Evolutionary conservation across 495 filamentous ascomycete genomes (phyloP).

Genomic region (Hypoxylon crocopeplum): DNA sequence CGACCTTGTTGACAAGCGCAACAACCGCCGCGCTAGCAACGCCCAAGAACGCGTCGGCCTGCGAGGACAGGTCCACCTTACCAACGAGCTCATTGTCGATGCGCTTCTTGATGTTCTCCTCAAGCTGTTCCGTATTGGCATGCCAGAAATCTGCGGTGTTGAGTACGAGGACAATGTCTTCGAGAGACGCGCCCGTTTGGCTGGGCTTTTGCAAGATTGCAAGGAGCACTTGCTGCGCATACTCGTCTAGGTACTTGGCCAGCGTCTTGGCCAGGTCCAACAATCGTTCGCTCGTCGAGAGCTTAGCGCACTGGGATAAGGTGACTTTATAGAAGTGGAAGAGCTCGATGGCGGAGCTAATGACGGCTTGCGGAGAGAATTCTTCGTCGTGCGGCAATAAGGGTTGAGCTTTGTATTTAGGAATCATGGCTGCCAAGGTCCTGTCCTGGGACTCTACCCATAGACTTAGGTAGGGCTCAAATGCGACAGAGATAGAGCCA

Average conservation of each 20-base stretch:
- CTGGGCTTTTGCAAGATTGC: slow-evolving; percentile 71
- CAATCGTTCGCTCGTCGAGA: slow-evolving; percentile 86
- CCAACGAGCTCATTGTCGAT: slow-evolving; percentile 79
- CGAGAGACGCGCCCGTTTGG: slow-evolving; percentile 65
- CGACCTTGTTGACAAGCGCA: slow-evolving; percentile 81
- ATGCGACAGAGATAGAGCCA: slow-evolving; percentile 94
- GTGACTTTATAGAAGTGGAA: slow-evolving; percentile 95
- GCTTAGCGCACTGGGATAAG: slow-evolving; percentile 92
- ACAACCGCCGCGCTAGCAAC: slow-evolving; percentile 89
- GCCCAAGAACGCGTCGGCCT: slow-evolving; percentile 94
- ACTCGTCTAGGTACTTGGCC: slow-evolving; percentile 93
- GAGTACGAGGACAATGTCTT: slow-evolving; percentile 83
- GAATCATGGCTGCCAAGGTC: slow-evolving; percentile 83
- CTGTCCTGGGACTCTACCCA: slow-evolving; percentile 98
- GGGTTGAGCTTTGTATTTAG: slow-evolving; percentile 86
- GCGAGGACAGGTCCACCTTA: slow-evolving; percentile 85
- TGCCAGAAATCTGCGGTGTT: slow-evolving; percentile 99
- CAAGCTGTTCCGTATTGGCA: slow-evolving; percentile 85
- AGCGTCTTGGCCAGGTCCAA: slow-evolving; percentile 85
- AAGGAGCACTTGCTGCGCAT: slow-evolving; percentile 90
- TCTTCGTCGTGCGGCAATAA: slow-evolving; percentile 85
- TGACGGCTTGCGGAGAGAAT: slow-evolving; percentile 87
- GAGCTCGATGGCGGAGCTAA: slow-evolving; percentile 91
- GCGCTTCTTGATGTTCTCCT: slow-evolving; percentile 90
- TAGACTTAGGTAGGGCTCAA: slow-evolving; percentile 93